Conservation (phyloP, 345 rosid species). For the Ceriops zippeliana region DNA sequence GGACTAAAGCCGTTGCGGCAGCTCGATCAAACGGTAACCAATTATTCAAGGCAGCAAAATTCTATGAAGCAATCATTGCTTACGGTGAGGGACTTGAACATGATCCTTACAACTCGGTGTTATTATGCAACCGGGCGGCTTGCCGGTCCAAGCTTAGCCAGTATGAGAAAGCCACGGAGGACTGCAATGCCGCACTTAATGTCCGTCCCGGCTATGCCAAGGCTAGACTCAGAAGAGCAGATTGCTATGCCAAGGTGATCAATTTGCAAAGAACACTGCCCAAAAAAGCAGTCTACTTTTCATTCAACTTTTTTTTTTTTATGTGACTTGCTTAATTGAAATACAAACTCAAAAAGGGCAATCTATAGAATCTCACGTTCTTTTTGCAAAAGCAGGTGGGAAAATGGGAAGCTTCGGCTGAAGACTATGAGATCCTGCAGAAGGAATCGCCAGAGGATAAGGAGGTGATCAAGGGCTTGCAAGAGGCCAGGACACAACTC, state of each 20-base stretch:
- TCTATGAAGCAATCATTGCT: conserved; percentile 47
- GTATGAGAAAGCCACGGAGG: conserved; percentile 63
- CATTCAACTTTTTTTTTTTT: too few species aligned
- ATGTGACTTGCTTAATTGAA: too few species aligned
- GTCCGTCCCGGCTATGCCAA: conserved; percentile 62
- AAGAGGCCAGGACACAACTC: conserved; percentile 51
- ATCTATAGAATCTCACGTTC: background rate
- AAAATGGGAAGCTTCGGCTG: conserved; percentile 60
- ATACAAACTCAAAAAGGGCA: too few species aligned
- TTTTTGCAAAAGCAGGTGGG: conserved; percentile 37
- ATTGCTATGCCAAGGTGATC: conserved; percentile 56
- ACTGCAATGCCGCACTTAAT: conserved; percentile 64
- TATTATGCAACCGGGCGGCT: conserved; percentile 88
- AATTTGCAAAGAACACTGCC: too few species aligned
- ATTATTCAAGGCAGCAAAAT: conserved; percentile 53
- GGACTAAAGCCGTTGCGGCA: conserved; percentile 46
- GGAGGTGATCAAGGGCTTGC: conserved; percentile 47
- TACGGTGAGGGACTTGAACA: conserved; percentile 74
- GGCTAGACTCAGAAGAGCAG: conserved; percentile 86
- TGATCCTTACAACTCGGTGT: conserved; percentile 68
- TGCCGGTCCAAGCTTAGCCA: conserved; percentile 62
- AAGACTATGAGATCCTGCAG: conserved; percentile 64
- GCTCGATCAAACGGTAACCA: conserved; percentile 73
- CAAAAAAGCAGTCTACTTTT: too few species aligned
- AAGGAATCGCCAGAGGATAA: conserved; percentile 64